Conservation (phyloP, 441 rosid species). For the Erodium texanum region DNA sequence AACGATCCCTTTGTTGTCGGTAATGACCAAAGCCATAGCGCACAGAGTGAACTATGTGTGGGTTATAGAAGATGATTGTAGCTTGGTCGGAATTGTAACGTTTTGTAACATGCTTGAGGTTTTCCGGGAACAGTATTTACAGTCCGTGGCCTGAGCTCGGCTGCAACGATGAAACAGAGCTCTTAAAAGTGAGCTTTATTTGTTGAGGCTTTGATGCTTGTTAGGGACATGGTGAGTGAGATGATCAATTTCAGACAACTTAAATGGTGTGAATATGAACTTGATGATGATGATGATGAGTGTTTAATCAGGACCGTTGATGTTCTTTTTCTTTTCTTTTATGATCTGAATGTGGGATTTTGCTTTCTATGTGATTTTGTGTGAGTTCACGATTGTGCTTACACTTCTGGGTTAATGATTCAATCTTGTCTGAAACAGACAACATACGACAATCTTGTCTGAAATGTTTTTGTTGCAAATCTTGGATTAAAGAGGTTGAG, state of each 20-base stretch:
- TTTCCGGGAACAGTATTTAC: slow-evolving; percentile 53
- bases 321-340: too few relatives aligned
- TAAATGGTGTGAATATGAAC: neutral
- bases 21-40: slow-evolving; percentile 83
- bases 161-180: too few relatives aligned
- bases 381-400: neutral
- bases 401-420: too few relatives aligned
- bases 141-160: slow-evolving; percentile 16
- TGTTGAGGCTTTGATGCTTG: too few relatives aligned
- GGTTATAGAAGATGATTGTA: slow-evolving; percentile 66
- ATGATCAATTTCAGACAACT: neutral
- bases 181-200: too few relatives aligned
- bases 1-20: slow-evolving; percentile 86
- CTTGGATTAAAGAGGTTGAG: too few relatives aligned
- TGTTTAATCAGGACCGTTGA: neutral
- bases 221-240: too few relatives aligned
- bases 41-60: slow-evolving; percentile 81
- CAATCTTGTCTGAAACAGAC: too few relatives aligned
- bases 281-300: too few relatives aligned
- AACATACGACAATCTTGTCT: too few relatives aligned
- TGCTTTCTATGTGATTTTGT: too few relatives aligned
- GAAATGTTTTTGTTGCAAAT: neutral
- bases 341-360: neutral
- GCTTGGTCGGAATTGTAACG: slow-evolving; percentile 75
- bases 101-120: slow-evolving; percentile 54